Percentiles rank a stretch among this genome's conserved stretches.
Evolutionary conservation across 2,329 filamentous ascomycete genomes (phyloP).

Genomic region (Fusarium verrucosum): DNA sequence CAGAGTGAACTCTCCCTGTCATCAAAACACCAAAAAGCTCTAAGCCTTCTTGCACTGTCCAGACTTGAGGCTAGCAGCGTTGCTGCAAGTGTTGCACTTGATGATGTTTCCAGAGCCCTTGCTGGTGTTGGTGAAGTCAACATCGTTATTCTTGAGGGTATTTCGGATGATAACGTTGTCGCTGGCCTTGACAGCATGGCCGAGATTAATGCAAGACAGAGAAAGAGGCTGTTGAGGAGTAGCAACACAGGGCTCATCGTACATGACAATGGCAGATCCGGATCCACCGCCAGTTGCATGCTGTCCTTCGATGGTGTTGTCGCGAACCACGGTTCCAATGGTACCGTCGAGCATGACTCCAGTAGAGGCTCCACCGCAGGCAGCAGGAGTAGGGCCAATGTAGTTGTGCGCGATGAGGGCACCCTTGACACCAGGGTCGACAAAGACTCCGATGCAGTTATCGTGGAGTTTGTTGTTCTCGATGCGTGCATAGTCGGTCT

Average conservation of each 20-base stretch:
- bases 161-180: conserved; percentile 46
- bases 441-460: conserved; percentile 46
- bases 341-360: conserved; percentile 46
- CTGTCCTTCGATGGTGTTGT: conserved; percentile 44
- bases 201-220: conserved; percentile 26
- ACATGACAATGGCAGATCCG: conserved; percentile 37
- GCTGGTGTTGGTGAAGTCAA: conserved; percentile 36
- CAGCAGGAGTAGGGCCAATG: conserved; percentile 33
- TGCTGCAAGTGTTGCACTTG: conserved; percentile 40
- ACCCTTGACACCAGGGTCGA: conserved; percentile 47
- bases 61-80: conserved; percentile 4
- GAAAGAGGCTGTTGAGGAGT: not conserved
- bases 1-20: too few species aligned
- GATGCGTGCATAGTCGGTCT: conserved; percentile 47
- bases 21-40: not conserved
- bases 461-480: conserved; percentile 47
- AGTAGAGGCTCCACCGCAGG: conserved; percentile 9
- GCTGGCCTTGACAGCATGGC: conserved; percentile 27
- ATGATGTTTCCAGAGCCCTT: conserved; percentile 37
- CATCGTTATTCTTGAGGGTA: conserved; percentile 43
- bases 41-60: conserved; percentile 17
- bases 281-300: conserved; percentile 27
- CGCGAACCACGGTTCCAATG: conserved; percentile 40
- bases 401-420: conserved; percentile 47
- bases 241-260: conserved; percentile 38